Conservation (phyloP, 495 filamentous ascomycete genomes). For the Pseudevernia furfuracea region DNA sequence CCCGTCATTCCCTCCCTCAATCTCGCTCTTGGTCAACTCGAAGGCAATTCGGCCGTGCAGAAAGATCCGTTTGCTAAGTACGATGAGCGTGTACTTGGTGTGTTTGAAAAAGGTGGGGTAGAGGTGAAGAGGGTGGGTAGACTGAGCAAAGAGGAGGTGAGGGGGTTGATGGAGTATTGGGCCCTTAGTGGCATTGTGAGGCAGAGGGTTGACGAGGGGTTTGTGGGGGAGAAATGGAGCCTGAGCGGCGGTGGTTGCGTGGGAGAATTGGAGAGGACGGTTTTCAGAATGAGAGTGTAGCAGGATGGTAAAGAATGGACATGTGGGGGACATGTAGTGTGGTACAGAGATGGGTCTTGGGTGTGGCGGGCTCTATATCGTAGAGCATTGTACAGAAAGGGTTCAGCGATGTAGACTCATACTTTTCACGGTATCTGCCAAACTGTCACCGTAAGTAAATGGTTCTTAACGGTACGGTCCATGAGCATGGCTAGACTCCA, state of each 20-base stretch:
- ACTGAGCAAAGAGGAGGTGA: conserved; percentile 66
- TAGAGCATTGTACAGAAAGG: background rate
- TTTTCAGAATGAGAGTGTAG: conserved; percentile 42
- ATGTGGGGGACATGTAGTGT: background rate
- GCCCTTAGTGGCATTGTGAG: conserved; percentile 75
- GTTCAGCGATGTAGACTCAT: too few species aligned
- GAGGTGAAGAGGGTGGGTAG: conserved; percentile 54
- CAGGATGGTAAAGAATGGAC: background rate
- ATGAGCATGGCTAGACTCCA: too few species aligned
- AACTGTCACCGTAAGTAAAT: too few species aligned
- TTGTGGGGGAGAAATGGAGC: conserved; percentile 78
- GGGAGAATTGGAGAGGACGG: conserved; percentile 69
- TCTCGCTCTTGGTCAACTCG: conserved; percentile 50
- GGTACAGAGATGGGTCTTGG: background rate
- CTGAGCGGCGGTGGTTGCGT: conserved; percentile 73
- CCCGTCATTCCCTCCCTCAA: conserved; percentile 56
- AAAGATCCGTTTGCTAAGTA: conserved; percentile 55
- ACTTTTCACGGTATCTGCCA: too few species aligned
- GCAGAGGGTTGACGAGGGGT: conserved; percentile 56
- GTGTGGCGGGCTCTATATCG: too few species aligned
- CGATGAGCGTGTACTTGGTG: conserved; percentile 57
- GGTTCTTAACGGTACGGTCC: too few species aligned
- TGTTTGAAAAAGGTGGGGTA: conserved; percentile 37
- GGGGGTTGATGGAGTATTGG: conserved; percentile 86
- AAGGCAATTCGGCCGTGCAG: conserved; percentile 28